Evolutionary conservation across 768 basidiomycete genomes (phyloP).

Genomic region (Lactarius vividus): DNA sequence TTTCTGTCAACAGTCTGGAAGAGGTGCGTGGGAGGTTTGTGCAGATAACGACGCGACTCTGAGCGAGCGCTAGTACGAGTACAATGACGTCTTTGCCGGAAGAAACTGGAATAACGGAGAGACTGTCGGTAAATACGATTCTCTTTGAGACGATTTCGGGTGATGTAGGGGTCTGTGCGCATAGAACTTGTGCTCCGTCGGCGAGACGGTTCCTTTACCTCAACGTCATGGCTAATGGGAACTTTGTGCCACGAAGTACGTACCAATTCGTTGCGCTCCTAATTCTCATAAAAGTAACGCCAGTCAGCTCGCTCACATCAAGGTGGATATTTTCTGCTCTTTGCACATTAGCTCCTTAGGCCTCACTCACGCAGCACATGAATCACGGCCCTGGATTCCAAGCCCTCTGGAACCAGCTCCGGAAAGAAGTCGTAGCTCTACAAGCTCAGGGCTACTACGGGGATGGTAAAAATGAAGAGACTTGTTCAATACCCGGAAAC

Average conservation of each 20-base stretch:
- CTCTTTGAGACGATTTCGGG: constrained; percentile 13
- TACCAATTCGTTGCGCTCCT: constrained; percentile 5
- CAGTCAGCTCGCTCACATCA: constrained; percentile 74
- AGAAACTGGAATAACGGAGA: constrained; percentile 86
- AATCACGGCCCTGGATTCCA: constrained; percentile 78
- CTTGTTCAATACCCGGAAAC: not conserved
- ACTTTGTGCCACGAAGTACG: constrained; percentile 81
- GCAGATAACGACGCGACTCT: not conserved
- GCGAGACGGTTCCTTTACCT: constrained; percentile 55
- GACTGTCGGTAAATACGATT: constrained; percentile 53
- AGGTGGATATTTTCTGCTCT: constrained; percentile 42
- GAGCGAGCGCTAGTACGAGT: constrained; percentile 56
- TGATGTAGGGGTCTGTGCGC: not conserved
- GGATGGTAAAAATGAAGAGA: constrained; percentile 53
- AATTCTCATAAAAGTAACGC: not conserved
- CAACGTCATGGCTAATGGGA: constrained; percentile 68
- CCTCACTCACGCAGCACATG: constrained; percentile 55
- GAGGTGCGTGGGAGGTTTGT: constrained; percentile 50
- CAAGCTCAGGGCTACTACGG: constrained; percentile 78
- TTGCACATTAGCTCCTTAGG: not conserved
- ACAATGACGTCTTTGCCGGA: constrained; percentile 74
- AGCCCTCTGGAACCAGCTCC: constrained; percentile 64
- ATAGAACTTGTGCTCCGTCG: constrained; percentile 74
- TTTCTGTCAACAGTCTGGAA: constrained; percentile 74
- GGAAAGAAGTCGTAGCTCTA: constrained; percentile 63